Base-by-base conservation (phyloP, 1,139 yeast genomes). In the Yamadazyma spencermartinsiae region DNA sequence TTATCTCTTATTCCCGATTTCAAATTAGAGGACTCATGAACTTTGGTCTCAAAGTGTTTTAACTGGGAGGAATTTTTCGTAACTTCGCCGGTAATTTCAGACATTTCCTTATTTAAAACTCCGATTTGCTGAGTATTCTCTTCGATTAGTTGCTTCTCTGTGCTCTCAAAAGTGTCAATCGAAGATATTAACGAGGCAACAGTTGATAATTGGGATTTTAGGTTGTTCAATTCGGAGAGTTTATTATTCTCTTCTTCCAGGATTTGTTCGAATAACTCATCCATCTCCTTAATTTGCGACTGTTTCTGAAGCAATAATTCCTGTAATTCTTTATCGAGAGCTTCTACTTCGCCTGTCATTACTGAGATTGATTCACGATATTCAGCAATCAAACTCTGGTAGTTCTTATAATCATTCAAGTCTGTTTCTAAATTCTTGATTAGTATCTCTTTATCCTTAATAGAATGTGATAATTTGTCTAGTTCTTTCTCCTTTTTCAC, bases 381-480 rank as follows among this genome's bases (percentile, higher is more conserved):
- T 16, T 60, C 65, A 13, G 39, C 33, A 0, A 60, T 47, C 9
- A 50, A 41, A 8, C 36, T 43, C 34, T 50, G 52, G 16, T 49
- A 39, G 33, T 48, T 61, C 25, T 51, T 60, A 4, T 56, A 45
- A 34, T 80, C 81, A 31, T 73, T 56, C 12, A 77, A 58, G 1
- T 76, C 58, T 35, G 65, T 68, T 47, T 82, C 86, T 35, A 82
- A 60, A 40, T 76, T 75, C 46, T 80, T 76, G 8, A 87, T 74
- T 3, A 58, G 58, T 18, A 82, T 60, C 46, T 71, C 73, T 42
- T 74, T 73, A 49, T 84, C 89, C 44, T 82, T 80, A 7, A 84
- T 62, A 21, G 63, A 59, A 33, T 63, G 72, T 35, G 83, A 80
- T 21, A 82, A 51, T 15, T 68, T 64, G n/a, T 72, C 65, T 19